Evolutionary conservation across 306 rosid genomes (phyloP), one percentile per base, ranked within the genome.

Genomic region (Begonia peltatifolia): DNA sequence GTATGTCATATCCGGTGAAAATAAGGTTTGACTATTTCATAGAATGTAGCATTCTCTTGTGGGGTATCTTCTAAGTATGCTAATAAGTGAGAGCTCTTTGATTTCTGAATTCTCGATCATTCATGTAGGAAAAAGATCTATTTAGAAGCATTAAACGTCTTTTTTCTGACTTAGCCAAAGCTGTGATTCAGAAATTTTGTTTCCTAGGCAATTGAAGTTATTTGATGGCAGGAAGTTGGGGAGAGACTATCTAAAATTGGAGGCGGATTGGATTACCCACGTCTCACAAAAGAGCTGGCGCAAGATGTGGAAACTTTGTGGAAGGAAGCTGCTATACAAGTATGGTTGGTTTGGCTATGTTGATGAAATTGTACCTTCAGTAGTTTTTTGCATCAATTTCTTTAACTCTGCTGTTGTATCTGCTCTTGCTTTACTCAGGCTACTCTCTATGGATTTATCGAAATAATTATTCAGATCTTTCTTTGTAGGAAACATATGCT

Each of bases 241-340:
- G 94, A 83, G 57, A 86, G 74, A 69, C 75, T 90, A 58, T 86
- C 93, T 22, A 84, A 81, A 46, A 80, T 90, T 47, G 99, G 96
- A 30, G 74, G 88, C 46, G 77, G 86, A 79, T 57, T 81, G 72
- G 93, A 86, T 75, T 86, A 79, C 71, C 99, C 99, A 9, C 51
- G 56, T 65, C 83, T 90, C 62, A 83, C 84, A 13, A 73, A 76
- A 68, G 96, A 90, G 75, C 81, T 71, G 43, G 99, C 84, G 16
- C 82, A 77, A 63, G 94, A 81, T 42, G 77, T 90, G 69, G 96
- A 86, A 71, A 77, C 78, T 53, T 59, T 90, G 47, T 90, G 99
- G 99, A 75, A 75, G 55, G 96, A 86, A 68, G 72, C 76, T 36
- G 95, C 94, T 15, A 86, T 90, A 79, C 99, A 86, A 96, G 99